Evolutionary conservation across 495 filamentous ascomycete species (phyloP).

Genomic region (Extremus antarcticus): DNA sequence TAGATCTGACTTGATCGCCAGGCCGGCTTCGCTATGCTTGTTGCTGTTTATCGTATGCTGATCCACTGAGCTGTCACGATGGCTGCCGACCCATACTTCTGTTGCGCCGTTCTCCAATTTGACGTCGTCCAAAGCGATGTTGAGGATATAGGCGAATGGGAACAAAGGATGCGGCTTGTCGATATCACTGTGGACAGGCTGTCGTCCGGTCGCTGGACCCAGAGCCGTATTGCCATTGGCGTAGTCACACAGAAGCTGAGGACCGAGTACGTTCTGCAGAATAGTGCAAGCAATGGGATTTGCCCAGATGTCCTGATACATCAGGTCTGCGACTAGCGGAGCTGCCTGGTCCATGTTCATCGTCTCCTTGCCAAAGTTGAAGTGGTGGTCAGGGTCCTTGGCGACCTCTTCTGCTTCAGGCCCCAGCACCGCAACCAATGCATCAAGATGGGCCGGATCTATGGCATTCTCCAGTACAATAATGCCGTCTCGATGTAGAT

Average conservation of each 20-base stretch:
- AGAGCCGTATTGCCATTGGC: constrained; percentile 32
- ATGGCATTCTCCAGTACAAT: constrained; percentile 17
- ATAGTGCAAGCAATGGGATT: constrained; percentile 29
- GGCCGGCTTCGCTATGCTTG: constrained; percentile 39
- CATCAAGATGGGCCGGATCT: constrained; percentile 11
- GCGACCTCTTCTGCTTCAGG: constrained; percentile 16
- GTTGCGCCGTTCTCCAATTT: constrained; percentile 46
- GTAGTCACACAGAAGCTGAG: constrained; percentile 21
- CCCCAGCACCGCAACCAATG: constrained; percentile 1
- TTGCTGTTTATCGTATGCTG: constrained; percentile 40
- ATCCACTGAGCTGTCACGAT: constrained; percentile 28
- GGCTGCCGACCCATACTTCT: constrained; percentile 51
- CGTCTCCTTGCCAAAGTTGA: constrained; percentile 15
- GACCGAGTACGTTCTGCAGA: constrained; percentile 9
- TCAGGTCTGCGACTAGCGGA: not conserved
- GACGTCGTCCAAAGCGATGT: constrained; percentile 43
- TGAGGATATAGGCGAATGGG: constrained; percentile 46
- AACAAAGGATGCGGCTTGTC: constrained; percentile 43
- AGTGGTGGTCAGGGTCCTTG: constrained; percentile 14
- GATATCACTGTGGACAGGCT: constrained; percentile 44
- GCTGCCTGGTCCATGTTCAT: constrained; percentile 10
- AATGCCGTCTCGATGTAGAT: constrained; percentile 15
- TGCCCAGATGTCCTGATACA: constrained; percentile 28
- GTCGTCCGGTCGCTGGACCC: constrained; percentile 18
- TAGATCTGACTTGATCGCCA: constrained; percentile 35